Conservation (phyloP, 1,139 yeast species). For the Suzukiozyma palmioleophila region DNA sequence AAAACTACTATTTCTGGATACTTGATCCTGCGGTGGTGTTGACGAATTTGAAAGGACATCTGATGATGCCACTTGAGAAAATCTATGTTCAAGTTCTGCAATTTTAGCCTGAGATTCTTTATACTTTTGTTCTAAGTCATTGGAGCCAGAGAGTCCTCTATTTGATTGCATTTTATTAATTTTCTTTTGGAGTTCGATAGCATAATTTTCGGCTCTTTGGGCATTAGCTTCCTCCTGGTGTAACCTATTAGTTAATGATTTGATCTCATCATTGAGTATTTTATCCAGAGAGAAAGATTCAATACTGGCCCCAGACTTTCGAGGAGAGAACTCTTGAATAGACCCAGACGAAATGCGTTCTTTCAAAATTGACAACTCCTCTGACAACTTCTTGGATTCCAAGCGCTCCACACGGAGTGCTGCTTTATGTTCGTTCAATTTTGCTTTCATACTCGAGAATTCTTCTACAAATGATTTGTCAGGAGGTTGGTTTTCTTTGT, state of each 20-base stretch:
- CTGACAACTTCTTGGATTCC: constrained; percentile 51
- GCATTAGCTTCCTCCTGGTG: constrained; percentile 41
- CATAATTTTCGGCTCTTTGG: constrained; percentile 44
- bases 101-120: constrained; percentile 35
- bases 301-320: constrained; percentile 11
- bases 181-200: constrained; percentile 44
- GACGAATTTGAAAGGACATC: constrained; percentile 10
- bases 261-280: constrained; percentile 29
- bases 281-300: constrained; percentile 18
- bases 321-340: constrained; percentile 19
- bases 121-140: constrained; percentile 36
- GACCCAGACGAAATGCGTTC: constrained; percentile 27
- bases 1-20: not conserved
- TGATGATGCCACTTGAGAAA: constrained; percentile 20
- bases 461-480: constrained; percentile 37
- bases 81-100: constrained; percentile 29
- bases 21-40: not conserved
- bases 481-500: constrained; percentile 39
- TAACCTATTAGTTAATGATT: constrained; percentile 29
- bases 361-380: constrained; percentile 56
- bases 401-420: constrained; percentile 47
- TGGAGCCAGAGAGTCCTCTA: constrained; percentile 28
- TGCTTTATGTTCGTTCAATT: constrained; percentile 51
- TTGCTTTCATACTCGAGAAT: constrained; percentile 46
- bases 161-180: constrained; percentile 41